phyloP scores from a whole-genome alignment of 2,329 filamentous ascomycete genomes.

The Ceratocystis smalleyi region DNA sequence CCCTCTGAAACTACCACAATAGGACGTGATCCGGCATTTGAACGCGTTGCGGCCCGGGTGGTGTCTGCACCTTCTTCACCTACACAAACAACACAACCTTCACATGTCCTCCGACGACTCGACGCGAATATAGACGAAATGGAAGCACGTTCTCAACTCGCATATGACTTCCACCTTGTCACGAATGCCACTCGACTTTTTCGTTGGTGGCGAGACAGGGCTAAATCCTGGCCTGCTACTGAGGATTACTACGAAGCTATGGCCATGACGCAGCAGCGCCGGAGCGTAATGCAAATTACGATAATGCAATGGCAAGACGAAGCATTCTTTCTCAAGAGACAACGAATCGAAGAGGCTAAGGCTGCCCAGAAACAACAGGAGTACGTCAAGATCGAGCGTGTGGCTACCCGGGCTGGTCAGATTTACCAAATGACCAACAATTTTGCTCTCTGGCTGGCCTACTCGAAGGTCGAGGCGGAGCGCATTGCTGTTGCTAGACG shows the following conservation, averaged over 20 bases:
- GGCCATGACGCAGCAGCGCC: slow-evolving; percentile 13
- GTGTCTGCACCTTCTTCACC: slow-evolving; percentile 7
- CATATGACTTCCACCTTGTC: slow-evolving; percentile 1
- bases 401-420: slow-evolving; percentile 46
- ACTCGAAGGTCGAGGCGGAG: slow-evolving; percentile 47
- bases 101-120: slow-evolving; percentile 12
- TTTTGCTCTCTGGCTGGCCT: slow-evolving; percentile 42
- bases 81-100: slow-evolving; percentile 15
- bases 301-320: slow-evolving; percentile 15
- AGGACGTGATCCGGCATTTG: slow-evolving; percentile 1
- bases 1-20: background rate
- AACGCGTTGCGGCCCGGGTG: slow-evolving; percentile 9
- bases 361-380: slow-evolving; percentile 12
- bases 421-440: slow-evolving; percentile 43
- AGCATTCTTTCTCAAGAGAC: slow-evolving; percentile 1
- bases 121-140: slow-evolving; percentile 14
- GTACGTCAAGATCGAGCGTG: slow-evolving; percentile 15
- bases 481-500: slow-evolving; percentile 52
- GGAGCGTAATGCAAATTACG: slow-evolving; percentile 11
- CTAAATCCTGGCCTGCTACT: slow-evolving; percentile 11
- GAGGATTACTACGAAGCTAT: slow-evolving; percentile 15
- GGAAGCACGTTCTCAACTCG: slow-evolving; percentile 12
- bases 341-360: slow-evolving; percentile 11
- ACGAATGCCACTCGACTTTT: slow-evolving; percentile 11
- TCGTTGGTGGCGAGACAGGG: slow-evolving; percentile 15